Conservation (phyloP, 148 eudicot species). For the Arbutus unedo region DNA sequence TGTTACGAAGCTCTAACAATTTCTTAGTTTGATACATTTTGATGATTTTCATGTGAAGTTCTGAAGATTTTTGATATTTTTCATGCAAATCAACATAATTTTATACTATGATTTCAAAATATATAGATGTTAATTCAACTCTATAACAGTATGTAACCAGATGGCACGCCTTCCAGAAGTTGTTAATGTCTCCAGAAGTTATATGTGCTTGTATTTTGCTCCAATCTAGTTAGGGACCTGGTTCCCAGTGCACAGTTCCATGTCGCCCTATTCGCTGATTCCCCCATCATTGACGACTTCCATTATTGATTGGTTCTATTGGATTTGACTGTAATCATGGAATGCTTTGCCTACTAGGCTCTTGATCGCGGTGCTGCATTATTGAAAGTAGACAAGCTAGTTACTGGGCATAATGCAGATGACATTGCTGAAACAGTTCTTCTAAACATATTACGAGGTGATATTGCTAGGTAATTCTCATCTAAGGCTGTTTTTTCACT, state of each 20-base stretch:
- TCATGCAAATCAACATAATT: background rate
- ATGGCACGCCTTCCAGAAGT: background rate
- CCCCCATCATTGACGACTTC: background rate
- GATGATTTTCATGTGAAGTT: background rate
- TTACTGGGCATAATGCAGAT: constrained; percentile 97
- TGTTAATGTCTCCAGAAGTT: background rate
- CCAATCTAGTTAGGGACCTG: background rate
- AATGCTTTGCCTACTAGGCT: constrained; percentile 46
- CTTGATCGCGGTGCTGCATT: constrained; percentile 98
- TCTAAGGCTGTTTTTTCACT: background rate
- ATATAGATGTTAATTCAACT: background rate
- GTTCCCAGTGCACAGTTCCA: background rate
- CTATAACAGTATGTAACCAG: background rate
- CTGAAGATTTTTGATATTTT: background rate
- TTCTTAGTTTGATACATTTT: background rate
- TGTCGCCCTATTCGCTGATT: background rate
- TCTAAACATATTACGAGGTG: constrained; percentile 91
- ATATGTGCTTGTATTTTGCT: background rate
- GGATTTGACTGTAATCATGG: background rate
- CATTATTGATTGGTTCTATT: background rate
- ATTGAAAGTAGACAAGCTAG: constrained; percentile 94
- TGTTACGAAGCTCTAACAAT: background rate
- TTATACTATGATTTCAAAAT: background rate
- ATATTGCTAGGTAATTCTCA: constrained; percentile 79
- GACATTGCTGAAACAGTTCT: constrained; percentile 97